These are phyloP conservation scores for Vararia minispora DNA, from an alignment of 768 basidiomycete species.

Conservation along the genomic window DNA sequence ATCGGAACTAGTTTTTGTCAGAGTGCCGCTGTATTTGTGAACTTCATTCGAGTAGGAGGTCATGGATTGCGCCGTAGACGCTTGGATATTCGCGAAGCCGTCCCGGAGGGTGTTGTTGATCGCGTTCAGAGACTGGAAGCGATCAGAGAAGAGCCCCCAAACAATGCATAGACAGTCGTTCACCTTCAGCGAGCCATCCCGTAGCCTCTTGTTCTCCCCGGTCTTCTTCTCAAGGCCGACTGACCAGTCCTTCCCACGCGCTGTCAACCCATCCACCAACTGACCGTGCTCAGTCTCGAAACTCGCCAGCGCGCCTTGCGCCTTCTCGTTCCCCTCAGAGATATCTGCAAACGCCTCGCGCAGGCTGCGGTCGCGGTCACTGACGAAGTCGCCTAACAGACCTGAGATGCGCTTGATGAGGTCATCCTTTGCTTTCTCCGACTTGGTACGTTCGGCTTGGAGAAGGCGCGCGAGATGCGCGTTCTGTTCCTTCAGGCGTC, in stretches of 20 bases:
- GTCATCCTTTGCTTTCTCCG: slow-evolving; percentile 59
- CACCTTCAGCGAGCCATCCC: slow-evolving; percentile 54
- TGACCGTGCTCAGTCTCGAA: slow-evolving; percentile 40
- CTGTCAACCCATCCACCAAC: slow-evolving; percentile 29
- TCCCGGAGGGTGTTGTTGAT: slow-evolving; percentile 30
- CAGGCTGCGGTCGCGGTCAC: slow-evolving; percentile 56
- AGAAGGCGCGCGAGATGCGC: slow-evolving; percentile 46
- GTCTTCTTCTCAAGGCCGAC: slow-evolving; percentile 32
- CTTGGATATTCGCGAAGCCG: slow-evolving; percentile 34
- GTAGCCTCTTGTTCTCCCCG: slow-evolving; percentile 39
- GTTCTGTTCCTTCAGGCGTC: slow-evolving; percentile 63
- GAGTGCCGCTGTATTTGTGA: slow-evolving; percentile 33
- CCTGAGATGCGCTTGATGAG: slow-evolving; percentile 65
- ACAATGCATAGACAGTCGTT: background rate
- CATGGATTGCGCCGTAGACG: slow-evolving; percentile 33
- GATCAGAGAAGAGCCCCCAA: slow-evolving; percentile 7
- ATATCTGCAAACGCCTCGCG: slow-evolving; percentile 44
- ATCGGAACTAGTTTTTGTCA: slow-evolving; percentile 32
- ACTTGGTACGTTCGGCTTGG: slow-evolving; percentile 52
- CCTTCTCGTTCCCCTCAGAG: slow-evolving; percentile 43
- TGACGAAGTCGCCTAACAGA: slow-evolving; percentile 60
- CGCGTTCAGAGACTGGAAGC: slow-evolving; percentile 28
- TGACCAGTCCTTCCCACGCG: slow-evolving; percentile 30
- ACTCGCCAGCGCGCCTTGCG: slow-evolving; percentile 35
- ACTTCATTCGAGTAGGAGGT: slow-evolving; percentile 40